Percentiles rank a stretch among this genome's conserved stretches.
Evolutionary conservation across 257 asterid species (phyloP).

Genomic region (Linaria vulgaris): DNA sequence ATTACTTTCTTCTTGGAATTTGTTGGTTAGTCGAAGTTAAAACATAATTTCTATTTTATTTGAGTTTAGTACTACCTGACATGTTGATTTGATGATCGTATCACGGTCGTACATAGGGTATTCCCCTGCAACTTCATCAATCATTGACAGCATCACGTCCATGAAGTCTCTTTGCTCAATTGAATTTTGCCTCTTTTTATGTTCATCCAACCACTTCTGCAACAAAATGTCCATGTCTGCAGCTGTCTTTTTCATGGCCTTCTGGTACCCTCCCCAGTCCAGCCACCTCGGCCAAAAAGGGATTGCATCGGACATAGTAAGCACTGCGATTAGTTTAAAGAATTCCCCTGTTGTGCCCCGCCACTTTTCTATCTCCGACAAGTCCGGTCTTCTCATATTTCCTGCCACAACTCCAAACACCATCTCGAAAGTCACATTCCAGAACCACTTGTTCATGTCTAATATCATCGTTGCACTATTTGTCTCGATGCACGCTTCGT

Average conservation of each 20-base stretch:
- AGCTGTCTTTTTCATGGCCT: not conserved
- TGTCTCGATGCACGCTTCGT: not conserved
- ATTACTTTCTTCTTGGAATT: too few species aligned
- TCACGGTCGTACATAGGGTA: constrained; percentile 4
- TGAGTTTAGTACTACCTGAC: too few species aligned
- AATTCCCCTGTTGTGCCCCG: not conserved
- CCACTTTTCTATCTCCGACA: not conserved
- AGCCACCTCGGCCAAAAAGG: not conserved
- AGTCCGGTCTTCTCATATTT: not conserved
- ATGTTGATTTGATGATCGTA: constrained; percentile 15
- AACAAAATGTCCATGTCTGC: not conserved
- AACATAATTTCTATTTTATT: too few species aligned
- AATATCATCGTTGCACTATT: not conserved
- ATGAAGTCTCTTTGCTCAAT: constrained; percentile 8
- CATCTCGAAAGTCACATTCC: not conserved
- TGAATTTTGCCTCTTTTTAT: not conserved
- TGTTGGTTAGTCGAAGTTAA: too few species aligned
- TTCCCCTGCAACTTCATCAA: not conserved
- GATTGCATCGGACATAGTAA: not conserved
- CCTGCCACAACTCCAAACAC: not conserved
- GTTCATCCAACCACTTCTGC: not conserved
- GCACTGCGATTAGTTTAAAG: not conserved
- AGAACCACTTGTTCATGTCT: constrained; percentile 3
- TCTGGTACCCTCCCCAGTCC: not conserved
- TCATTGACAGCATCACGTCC: constrained; percentile 1